Evolutionary conservation across 345 rosid species (phyloP), one percentile per base, ranked within the genome.

Genomic region (Carallia brachiata): DNA sequence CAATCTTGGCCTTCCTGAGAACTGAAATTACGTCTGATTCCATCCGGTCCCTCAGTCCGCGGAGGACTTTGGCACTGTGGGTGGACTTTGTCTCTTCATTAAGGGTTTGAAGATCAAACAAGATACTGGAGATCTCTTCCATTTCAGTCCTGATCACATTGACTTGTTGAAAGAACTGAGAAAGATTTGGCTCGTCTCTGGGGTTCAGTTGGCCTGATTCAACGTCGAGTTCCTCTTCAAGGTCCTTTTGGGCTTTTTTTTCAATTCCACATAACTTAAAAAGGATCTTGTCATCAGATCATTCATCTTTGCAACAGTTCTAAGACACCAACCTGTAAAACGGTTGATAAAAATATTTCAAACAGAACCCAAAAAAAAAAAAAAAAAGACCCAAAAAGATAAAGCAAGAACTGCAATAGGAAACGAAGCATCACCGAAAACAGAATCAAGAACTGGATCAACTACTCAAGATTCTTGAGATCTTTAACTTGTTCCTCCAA

Each of bases 281-380:
- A 90, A 89, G 65, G 98, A 93, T 79, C 81, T 82, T 48, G 97
- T 89, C 94, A 90, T 90, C 13, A 89, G 86, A 83, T 93, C 94
- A 73, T 90, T 93, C 98, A 90, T 93, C 64, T 85, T 84, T 52
- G 80, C 77, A 79, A 78, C 70, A 80, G 36, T 59, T 73, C 76
- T 9, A 50, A 75, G 37, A 79, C 83, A 70, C 70, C 89, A 81
- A 64, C 70, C 84, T 66, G 68, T 67, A 63, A 68, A 23, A 19
- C 15, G 15, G 9, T 19, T 10, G 60, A 27, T 56, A 12, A 30
- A 6, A 69, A 58, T 6, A 12, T 32, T 36, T 13, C 66, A 2
- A 36, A 18, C 17, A 57, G 36, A 63, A 32, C 68, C 17, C 50
- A 12, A 37, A 37, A 47, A 47, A 61, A 7, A 8, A 63, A 47